Evolutionary conservation across 148 eudicot species (phyloP).

Genomic region (Rhododendron molle): DNA sequence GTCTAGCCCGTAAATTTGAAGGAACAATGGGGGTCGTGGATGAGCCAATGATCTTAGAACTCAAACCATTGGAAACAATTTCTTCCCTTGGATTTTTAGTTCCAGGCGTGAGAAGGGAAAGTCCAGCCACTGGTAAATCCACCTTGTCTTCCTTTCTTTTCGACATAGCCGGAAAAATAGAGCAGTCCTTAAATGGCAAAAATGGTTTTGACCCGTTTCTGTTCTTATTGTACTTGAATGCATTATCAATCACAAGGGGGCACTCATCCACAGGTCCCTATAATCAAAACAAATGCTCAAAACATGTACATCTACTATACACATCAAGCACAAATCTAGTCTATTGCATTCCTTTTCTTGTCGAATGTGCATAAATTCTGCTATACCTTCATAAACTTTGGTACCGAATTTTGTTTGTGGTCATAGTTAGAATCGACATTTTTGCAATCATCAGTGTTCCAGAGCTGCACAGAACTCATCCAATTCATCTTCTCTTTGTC

Average conservation of each 20-base stretch:
- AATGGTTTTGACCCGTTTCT: constrained; percentile 22
- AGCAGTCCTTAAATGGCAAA: constrained; percentile 30
- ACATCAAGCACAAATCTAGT: not conserved
- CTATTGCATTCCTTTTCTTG: not conserved
- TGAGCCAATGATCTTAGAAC: constrained; percentile 25
- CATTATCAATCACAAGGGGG: constrained; percentile 8
- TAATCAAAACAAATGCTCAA: constrained; percentile 16
- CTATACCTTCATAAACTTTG: constrained; percentile 18
- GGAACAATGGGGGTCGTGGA: constrained; percentile 24
- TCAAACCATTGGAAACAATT: constrained; percentile 22
- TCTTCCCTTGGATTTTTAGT: constrained; percentile 33
- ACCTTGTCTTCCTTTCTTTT: constrained; percentile 24
- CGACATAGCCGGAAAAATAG: constrained; percentile 20
- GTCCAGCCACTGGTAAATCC: constrained; percentile 29
- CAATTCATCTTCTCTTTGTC: constrained; percentile 62
- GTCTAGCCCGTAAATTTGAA: constrained; percentile 21
- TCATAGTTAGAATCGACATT: not conserved
- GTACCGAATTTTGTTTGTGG: constrained; percentile 22
- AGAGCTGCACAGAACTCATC: constrained; percentile 86
- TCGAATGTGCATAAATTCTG: not conserved
- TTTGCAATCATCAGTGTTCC: constrained; percentile 38
- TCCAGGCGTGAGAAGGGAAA: constrained; percentile 45
- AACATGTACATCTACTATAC: not conserved
- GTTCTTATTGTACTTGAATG: constrained; percentile 21
- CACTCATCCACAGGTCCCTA: constrained; percentile 27